Conservation (phyloP, 2,329 filamentous ascomycete species). For the Didymella glomerata region DNA sequence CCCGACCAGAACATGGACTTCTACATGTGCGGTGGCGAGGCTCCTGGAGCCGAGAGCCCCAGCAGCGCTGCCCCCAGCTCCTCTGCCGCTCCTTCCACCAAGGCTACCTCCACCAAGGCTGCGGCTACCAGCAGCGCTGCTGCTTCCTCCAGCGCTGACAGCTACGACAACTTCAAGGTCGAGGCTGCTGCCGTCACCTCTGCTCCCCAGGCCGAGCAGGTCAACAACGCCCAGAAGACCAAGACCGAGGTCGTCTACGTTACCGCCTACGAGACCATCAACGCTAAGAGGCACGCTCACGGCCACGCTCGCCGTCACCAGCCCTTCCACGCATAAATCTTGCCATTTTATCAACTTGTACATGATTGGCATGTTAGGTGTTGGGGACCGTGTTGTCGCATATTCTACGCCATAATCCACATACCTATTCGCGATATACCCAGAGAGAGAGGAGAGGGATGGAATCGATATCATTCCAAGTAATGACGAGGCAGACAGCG, state of each 20-base stretch:
- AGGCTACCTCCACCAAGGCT: slow-evolving; percentile 14
- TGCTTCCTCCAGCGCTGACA: slow-evolving; percentile 20
- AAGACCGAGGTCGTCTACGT: slow-evolving; percentile 45
- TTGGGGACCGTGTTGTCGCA: slow-evolving; percentile 33
- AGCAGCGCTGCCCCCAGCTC: slow-evolving; percentile 17
- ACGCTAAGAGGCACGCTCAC: slow-evolving; percentile 48
- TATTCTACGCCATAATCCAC: slow-evolving; percentile 37
- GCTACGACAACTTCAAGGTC: slow-evolving; percentile 28
- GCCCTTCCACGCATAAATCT: slow-evolving; percentile 44
- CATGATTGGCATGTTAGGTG: slow-evolving; percentile 32
- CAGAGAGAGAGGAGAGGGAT: slow-evolving; percentile 32
- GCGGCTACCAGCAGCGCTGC: slow-evolving; percentile 21
- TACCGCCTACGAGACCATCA: slow-evolving; percentile 43
- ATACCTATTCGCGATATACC: slow-evolving; percentile 44
- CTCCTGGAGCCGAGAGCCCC: slow-evolving; percentile 32
- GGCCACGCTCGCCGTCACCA: slow-evolving; percentile 42
- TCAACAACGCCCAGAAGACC: slow-evolving; percentile 30
- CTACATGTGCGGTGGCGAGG: slow-evolving; percentile 47
- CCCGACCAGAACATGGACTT: slow-evolving; percentile 39
- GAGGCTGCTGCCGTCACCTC: slow-evolving; percentile 38
- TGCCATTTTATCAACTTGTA: slow-evolving; percentile 23
- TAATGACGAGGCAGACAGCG: slow-evolving; percentile 51
- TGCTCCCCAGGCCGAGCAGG: slow-evolving; percentile 23
- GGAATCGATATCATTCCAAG: slow-evolving; percentile 36
- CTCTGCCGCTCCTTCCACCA: slow-evolving; percentile 24